A percentile compares a stretch with the other conserved stretches of the same genome.
Evolutionary conservation across 1,284 basidiomycete genomes (phyloP).

Genomic region (Trametes sp.): DNA sequence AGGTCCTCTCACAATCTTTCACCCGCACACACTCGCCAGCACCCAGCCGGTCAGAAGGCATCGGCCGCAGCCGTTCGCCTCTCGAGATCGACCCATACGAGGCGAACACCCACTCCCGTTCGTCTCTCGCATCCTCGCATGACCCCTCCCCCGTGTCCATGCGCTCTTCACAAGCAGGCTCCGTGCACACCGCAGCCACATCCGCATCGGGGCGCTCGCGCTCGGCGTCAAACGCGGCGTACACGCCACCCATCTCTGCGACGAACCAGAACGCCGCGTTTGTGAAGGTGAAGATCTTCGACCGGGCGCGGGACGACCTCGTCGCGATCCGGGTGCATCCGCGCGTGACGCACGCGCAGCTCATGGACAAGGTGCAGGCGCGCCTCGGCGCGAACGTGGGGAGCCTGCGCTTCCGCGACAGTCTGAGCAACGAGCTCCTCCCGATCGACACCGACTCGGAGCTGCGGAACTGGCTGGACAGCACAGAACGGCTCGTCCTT

Average conservation of each 20-base stretch:
- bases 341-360: slow-evolving; percentile 83
- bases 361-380: slow-evolving; percentile 91
- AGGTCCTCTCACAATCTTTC: slow-evolving; percentile 43
- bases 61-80: slow-evolving; percentile 34
- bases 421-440: slow-evolving; percentile 68
- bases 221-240: slow-evolving; percentile 59
- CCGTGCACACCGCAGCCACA: slow-evolving; percentile 47
- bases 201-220: slow-evolving; percentile 53
- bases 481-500: slow-evolving; percentile 87
- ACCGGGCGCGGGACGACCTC: slow-evolving; percentile 90
- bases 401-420: slow-evolving; percentile 67
- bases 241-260: slow-evolving; percentile 77
- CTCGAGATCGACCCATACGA: slow-evolving; percentile 39
- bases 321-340: slow-evolving; percentile 98
- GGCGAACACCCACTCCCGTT: slow-evolving; percentile 38
- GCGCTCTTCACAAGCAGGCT: slow-evolving; percentile 57
- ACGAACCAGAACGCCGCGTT: slow-evolving; percentile 84
- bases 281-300: slow-evolving; percentile 98
- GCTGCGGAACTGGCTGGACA: slow-evolving; percentile 82
- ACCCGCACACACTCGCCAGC: slow-evolving; percentile 58
- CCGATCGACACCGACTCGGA: slow-evolving; percentile 76
- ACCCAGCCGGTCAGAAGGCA: slow-evolving; percentile 22
- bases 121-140: slow-evolving; percentile 46
- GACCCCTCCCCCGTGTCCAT: slow-evolving; percentile 50
- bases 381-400: slow-evolving; percentile 82